Percentiles rank a stretch among this genome's conserved stretches.
phyloP scores from a whole-genome alignment of 257 asterid species.

The Haberlea rhodopensis region DNA sequence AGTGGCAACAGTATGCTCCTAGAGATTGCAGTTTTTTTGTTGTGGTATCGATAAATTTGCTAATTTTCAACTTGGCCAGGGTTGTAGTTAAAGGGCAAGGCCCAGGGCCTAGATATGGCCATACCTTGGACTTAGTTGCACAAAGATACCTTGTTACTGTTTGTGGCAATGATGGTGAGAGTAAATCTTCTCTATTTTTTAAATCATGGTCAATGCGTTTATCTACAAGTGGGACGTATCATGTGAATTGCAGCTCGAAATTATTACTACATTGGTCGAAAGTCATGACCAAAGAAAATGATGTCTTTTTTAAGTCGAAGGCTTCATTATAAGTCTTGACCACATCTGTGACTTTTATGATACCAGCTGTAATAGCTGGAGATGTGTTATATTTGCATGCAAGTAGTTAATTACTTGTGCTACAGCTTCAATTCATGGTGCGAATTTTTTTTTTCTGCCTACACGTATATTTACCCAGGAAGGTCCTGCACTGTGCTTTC shows the following conservation, averaged over 20 bases:
- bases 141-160: constrained; percentile 92
- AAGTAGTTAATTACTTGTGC: background rate
- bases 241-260: background rate
- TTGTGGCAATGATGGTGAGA: constrained; percentile 93
- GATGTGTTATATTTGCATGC: background rate
- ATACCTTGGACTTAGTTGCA: constrained; percentile 97
- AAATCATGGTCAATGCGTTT: background rate
- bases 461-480: background rate
- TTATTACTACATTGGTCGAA: background rate
- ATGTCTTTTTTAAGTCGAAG: background rate
- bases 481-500: background rate
- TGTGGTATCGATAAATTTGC: constrained; percentile 9
- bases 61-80: constrained; percentile 43
- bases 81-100: constrained; percentile 99
- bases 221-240: background rate
- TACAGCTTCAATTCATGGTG: background rate
- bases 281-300: background rate
- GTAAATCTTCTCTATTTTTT: constrained; percentile 11
- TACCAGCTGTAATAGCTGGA: background rate
- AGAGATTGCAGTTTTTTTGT: constrained; percentile 2
- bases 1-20: constrained; percentile 89
- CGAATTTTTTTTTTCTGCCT: background rate
- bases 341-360: background rate
- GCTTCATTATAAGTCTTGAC: background rate
- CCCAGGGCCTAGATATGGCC: constrained; percentile 98